Conservation (phyloP, 371 early-diverging fungal species). For the Mortierella sp. region DNA sequence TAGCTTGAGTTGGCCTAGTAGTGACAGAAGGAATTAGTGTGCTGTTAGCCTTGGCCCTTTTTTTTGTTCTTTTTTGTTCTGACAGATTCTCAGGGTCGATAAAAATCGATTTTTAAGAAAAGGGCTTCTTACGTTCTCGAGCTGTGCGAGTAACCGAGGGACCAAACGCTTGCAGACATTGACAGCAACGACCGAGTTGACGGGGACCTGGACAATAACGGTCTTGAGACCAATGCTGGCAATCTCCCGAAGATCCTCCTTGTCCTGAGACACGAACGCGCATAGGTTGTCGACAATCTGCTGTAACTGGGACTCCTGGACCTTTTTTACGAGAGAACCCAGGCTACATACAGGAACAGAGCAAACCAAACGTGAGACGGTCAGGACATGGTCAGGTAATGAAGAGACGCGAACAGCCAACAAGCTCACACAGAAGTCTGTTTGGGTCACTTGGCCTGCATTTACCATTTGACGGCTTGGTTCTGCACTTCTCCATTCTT, state of each 20-base stretch:
- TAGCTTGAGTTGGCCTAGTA: constrained; percentile 65
- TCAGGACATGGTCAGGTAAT: neutral
- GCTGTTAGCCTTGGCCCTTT: neutral
- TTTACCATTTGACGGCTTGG: constrained; percentile 89
- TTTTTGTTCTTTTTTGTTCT: neutral
- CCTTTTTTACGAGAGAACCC: constrained; percentile 81
- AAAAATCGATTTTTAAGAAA: constrained; percentile 4
- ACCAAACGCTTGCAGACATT: constrained; percentile 72
- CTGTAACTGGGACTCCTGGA: constrained; percentile 74
- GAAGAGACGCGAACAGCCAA: neutral
- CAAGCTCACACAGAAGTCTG: neutral
- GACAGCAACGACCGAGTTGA: constrained; percentile 61
- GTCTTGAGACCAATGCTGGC: constrained; percentile 90
- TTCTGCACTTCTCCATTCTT: constrained; percentile 94
- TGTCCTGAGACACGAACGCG: constrained; percentile 66
- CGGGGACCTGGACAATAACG: constrained; percentile 79
- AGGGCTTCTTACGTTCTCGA: constrained; percentile 66
- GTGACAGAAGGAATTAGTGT: neutral
- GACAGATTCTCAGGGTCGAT: neutral
- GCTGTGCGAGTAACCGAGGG: constrained; percentile 72
- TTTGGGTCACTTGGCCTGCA: neutral
- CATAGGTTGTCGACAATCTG: constrained; percentile 80
- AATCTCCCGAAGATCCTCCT: constrained; percentile 81
- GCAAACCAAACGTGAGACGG: neutral
- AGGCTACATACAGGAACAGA: constrained; percentile 63